Evolutionary conservation across 1,284 basidiomycete species (phyloP), one percentile per base, ranked within the genome.

Genomic region (Tilletia setariae): DNA sequence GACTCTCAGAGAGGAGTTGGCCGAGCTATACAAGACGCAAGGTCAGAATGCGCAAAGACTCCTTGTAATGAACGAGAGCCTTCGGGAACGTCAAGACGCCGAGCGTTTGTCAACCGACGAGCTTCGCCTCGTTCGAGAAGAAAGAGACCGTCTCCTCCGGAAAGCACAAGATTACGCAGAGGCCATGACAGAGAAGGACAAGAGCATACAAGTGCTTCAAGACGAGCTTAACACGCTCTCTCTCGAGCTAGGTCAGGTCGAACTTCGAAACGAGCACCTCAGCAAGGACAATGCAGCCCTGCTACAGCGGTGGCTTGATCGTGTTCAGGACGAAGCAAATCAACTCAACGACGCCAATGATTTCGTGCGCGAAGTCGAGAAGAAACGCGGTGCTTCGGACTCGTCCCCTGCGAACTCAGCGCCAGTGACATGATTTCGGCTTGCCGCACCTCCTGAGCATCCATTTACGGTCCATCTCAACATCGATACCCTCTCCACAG

Each of bases 1-100:
- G n/a, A 28, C 59, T 40, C 68, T 72, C 42, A 69, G 65, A 13
- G 25, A 43, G 13, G 53, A 68, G 44, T 67, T 72, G 3, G 63
- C 93, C 1, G 91, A 90, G 6, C 89, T 96, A 1, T 98, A 98
- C 86, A 95, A 96, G 83, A 92, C 93, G 0, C 94, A 98, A 80
- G 91, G 92, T 0, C 93, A 95, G 84, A 96, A 96, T 82, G 92
- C 94, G 1, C 94, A 97, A 82, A 87, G 92, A 47, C 86, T 95
- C 15, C 86, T 98, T 16, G 87, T 91, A 7, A 92, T 98, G 89
- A 95, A 92, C 72, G 95, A 98, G 83, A 91, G 91, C 0, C 85
- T 98, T 8, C 89, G 94, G 59, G 93, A 95, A 83, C 90, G 93
- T 82, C 94, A 98, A 81, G 91, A 94, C 72, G 78, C 89, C 32